Conservation (phyloP, 257 asterid species). For the Przewalskia tangutica region DNA sequence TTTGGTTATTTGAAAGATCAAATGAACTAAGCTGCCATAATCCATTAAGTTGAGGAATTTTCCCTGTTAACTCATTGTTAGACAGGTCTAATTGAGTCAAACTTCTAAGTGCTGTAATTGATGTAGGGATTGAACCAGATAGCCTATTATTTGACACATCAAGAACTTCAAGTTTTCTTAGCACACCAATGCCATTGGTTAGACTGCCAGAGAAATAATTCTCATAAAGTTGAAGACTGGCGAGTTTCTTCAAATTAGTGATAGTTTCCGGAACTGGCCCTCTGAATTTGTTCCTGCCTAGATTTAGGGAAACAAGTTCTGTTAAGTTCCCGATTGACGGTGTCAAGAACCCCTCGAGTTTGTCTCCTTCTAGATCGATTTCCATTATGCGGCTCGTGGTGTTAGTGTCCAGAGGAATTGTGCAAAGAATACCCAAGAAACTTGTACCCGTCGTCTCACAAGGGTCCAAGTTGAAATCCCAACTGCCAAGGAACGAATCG, state of each 20-base stretch:
- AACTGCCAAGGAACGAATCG: conserved; percentile 30
- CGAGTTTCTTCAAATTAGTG: conserved; percentile 17
- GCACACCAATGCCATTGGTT: conserved; percentile 11
- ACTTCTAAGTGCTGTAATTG: conserved; percentile 16
- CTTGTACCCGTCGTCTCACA: conserved; percentile 31
- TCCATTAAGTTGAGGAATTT: conserved; percentile 28
- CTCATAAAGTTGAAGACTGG: conserved; percentile 20
- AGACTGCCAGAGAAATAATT: conserved; percentile 38
- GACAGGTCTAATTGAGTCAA: conserved; percentile 19
- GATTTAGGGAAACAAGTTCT: conserved; percentile 25
- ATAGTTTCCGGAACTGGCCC: conserved; percentile 36
- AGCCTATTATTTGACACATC: conserved; percentile 27
- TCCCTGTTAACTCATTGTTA: conserved; percentile 27
- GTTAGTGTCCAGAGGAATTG: conserved; percentile 18
- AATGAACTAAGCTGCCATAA: conserved; percentile 33
- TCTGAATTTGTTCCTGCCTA: conserved; percentile 28
- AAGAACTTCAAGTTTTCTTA: conserved; percentile 21
- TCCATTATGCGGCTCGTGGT: conserved; percentile 21
- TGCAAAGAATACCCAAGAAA: conserved; percentile 31
- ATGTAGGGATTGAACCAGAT: conserved; percentile 29
- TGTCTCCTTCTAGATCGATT: conserved; percentile 41
- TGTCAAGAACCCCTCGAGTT: conserved; percentile 38
- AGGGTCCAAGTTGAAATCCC: conserved; percentile 38
- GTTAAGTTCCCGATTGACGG: conserved; percentile 32
- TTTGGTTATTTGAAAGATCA: conserved; percentile 29